Conservation (phyloP, 1,284 basidiomycete species). For the Rhodotorula glutinis region DNA sequence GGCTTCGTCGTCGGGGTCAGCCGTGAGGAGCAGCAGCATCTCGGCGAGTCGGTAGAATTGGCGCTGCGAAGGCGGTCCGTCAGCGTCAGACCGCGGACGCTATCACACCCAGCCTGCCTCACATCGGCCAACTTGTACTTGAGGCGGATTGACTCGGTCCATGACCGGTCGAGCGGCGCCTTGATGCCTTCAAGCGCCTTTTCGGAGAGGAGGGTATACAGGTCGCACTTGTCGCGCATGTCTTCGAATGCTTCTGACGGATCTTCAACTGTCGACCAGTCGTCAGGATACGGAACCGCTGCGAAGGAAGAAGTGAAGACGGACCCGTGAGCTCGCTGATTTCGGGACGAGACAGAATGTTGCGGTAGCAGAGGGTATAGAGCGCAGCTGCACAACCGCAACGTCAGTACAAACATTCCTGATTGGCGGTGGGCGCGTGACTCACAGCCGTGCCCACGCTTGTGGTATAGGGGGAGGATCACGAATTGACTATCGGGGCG, state of each 20-base stretch:
- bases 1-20: conserved; percentile 43
- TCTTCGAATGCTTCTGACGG: conserved; percentile 95
- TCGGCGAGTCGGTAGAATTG: conserved; percentile 90
- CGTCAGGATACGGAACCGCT: neutral
- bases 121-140: conserved; percentile 87
- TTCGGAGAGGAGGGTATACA: conserved; percentile 70
- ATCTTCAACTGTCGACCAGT: conserved; percentile 68
- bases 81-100: neutral
- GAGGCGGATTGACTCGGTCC: conserved; percentile 70
- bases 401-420: neutral
- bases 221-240: conserved; percentile 85
- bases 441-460: conserved; percentile 84
- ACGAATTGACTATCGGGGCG: conserved; percentile 73
- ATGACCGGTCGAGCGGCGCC: conserved; percentile 71
- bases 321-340: conserved; percentile 71
- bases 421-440: conserved; percentile 8
- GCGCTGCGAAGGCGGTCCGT: conserved; percentile 55
- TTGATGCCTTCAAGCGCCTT: conserved; percentile 59
- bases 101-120: conserved; percentile 17
- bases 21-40: conserved; percentile 77
- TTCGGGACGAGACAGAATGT: conserved; percentile 62
- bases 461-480: conserved; percentile 85
- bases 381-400: conserved; percentile 63
- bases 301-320: neutral
- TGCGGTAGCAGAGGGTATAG: conserved; percentile 80